Evolutionary conservation across 495 filamentous ascomycete species (phyloP).

Genomic region (Parmelia sp.): DNA sequence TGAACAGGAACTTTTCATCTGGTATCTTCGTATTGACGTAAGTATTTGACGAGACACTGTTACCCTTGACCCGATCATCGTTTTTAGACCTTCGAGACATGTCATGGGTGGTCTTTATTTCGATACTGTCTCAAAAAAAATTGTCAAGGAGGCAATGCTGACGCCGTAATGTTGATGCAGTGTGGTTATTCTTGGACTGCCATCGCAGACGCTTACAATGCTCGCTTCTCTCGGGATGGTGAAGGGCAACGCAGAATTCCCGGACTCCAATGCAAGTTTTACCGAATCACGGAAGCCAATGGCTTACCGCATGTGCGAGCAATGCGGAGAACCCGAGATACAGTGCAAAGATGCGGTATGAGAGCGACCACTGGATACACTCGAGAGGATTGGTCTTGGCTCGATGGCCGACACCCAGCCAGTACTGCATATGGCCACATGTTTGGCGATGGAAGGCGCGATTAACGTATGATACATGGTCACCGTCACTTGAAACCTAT

Average conservation of each 20-base stretch:
- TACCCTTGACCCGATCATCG: background rate
- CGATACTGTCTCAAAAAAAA: background rate
- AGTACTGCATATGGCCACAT: slow-evolving; percentile 13
- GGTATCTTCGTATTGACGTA: slow-evolving; percentile 48
- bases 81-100: background rate
- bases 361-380: slow-evolving; percentile 14
- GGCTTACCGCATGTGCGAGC: slow-evolving; percentile 23
- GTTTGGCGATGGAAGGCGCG: slow-evolving; percentile 1
- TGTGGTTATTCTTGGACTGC: slow-evolving; percentile 48
- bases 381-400: slow-evolving; percentile 6
- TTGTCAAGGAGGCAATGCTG: background rate
- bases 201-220: slow-evolving; percentile 45
- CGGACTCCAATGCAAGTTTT: slow-evolving; percentile 52
- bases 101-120: background rate
- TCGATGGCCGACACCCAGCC: slow-evolving; percentile 12
- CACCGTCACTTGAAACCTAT: too few relatives aligned
- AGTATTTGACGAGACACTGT: background rate
- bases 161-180: background rate
- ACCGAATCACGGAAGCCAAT: slow-evolving; percentile 47
- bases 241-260: slow-evolving; percentile 26
- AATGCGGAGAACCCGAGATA: slow-evolving; percentile 16
- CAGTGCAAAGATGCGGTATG: slow-evolving; percentile 22
- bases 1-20: slow-evolving; percentile 51
- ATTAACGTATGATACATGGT: background rate
- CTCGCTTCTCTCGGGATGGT: slow-evolving; percentile 38